phyloP scores from a whole-genome alignment of 2,329 filamentous ascomycete species.

The Pyrenochaeta sp. region DNA sequence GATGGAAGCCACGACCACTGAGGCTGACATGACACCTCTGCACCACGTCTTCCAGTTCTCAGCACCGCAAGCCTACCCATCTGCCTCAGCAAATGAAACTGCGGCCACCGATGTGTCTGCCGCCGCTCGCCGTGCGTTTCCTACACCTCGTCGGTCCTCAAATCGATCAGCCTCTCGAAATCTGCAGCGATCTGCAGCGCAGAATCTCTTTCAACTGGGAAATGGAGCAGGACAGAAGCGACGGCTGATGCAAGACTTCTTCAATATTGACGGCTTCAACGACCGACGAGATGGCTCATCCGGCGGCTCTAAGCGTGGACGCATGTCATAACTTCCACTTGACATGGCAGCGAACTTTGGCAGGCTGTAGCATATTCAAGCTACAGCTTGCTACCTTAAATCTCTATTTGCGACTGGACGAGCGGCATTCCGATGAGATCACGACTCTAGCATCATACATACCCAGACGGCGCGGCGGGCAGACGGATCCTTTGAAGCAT shows the following conservation, averaged over 20 bases:
- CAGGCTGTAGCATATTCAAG: neutral
- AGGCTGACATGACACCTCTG: slow-evolving; percentile 39
- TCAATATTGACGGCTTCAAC: slow-evolving; percentile 72
- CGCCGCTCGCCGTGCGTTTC: slow-evolving; percentile 43
- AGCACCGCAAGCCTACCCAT: slow-evolving; percentile 67
- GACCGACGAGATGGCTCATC: slow-evolving; percentile 64
- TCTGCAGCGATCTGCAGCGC: slow-evolving; percentile 41
- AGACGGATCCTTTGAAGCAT: slow-evolving; percentile 29
- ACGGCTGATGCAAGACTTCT: slow-evolving; percentile 76
- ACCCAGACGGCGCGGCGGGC: slow-evolving; percentile 28
- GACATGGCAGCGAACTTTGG: neutral
- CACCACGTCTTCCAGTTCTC: slow-evolving; percentile 71
- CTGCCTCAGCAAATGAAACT: slow-evolving; percentile 49
- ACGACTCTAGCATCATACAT: slow-evolving; percentile 32
- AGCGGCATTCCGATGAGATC: slow-evolving; percentile 16
- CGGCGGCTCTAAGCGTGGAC: slow-evolving; percentile 51
- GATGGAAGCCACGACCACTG: slow-evolving; percentile 43
- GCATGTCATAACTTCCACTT: slow-evolving; percentile 38
- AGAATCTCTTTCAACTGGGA: slow-evolving; percentile 60
- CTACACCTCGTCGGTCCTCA: slow-evolving; percentile 41
- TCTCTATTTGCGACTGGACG: neutral
- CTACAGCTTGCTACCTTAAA: neutral
- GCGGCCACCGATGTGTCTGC: slow-evolving; percentile 35
- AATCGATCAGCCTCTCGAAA: slow-evolving; percentile 48
- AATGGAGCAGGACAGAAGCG: slow-evolving; percentile 75